phyloP scores from a whole-genome alignment of 176 grass and related monocot genomes.

The Bothriochloa decipiens region DNA sequence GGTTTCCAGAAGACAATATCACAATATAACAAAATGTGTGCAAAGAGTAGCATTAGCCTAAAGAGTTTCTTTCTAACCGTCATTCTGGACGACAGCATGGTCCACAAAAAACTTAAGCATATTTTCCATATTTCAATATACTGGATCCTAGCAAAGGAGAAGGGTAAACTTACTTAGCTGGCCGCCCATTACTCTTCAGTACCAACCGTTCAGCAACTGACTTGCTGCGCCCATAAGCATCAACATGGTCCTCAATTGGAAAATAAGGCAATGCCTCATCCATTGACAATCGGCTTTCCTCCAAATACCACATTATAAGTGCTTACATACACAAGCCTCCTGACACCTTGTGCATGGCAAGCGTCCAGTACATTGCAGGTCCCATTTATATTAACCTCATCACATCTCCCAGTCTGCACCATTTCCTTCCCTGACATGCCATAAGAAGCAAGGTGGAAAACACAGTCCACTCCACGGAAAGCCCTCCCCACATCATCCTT shows the following conservation, averaged over 20 bases:
- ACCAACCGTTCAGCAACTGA: constrained; percentile 86
- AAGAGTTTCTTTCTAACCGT: not conserved
- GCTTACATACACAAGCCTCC: constrained; percentile 90
- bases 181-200: constrained; percentile 78
- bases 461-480: constrained; percentile 61
- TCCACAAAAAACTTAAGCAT: not conserved
- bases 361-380: constrained; percentile 79
- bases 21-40: not conserved
- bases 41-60: not conserved
- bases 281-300: constrained; percentile 73
- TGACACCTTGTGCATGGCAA: constrained; percentile 68
- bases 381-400: constrained; percentile 87
- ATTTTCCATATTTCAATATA: not conserved
- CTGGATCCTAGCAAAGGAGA: not conserved
- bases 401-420: constrained; percentile 59
- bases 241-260: constrained; percentile 79
- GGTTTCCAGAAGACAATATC: not conserved
- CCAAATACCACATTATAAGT: constrained; percentile 92
- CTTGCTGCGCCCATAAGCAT: constrained; percentile 92
- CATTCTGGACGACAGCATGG: not conserved
- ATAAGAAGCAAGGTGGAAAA: constrained; percentile 93
- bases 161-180: constrained; percentile 67
- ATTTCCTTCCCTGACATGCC: constrained; percentile 98
- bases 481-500: constrained; percentile 66
- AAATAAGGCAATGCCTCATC: constrained; percentile 85